A percentile compares a stretch with the other conserved stretches of the same genome.
These are phyloP conservation scores for Graphiopsis chlorocephala DNA, from an alignment of 2,329 filamentous ascomycete species.

Conservation along the genomic window DNA sequence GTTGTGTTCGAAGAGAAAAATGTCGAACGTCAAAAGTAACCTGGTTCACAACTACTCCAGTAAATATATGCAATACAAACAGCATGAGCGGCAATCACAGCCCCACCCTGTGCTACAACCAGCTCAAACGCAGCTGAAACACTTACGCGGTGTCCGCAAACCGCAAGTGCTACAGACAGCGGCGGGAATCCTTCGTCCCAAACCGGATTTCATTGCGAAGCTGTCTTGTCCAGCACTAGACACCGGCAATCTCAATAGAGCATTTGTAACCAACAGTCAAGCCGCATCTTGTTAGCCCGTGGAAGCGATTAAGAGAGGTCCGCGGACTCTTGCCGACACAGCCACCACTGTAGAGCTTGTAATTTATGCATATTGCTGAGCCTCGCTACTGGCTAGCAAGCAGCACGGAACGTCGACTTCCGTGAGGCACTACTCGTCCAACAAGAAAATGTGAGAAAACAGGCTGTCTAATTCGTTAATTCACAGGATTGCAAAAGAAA, in stretches of 20 bases:
- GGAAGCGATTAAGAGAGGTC: no score
- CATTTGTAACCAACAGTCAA: neutral
- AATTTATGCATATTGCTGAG: no score
- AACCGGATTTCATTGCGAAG: neutral
- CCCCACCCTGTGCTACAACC: neutral
- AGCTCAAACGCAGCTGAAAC: neutral
- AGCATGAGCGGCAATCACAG: neutral
- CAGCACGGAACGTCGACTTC: neutral
- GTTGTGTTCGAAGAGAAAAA: neutral
- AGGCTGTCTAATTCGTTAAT: neutral
- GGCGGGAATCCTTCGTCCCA: neutral
- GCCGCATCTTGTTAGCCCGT: neutral
- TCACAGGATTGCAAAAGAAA: neutral
- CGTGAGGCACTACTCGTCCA: neutral
- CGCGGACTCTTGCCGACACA: neutral
- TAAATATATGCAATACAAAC: neutral
- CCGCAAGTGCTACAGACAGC: neutral
- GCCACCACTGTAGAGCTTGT: neutral
- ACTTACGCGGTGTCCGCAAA: neutral
- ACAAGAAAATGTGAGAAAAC: neutral
- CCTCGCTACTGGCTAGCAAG: neutral
- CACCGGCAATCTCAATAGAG: neutral
- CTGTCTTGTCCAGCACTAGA: neutral
- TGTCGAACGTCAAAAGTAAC: neutral
- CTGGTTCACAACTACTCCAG: neutral